Evolutionary conservation across 352 stramenopile species (phyloP).

Genomic region (Pythium rhizo-oryzae): DNA sequence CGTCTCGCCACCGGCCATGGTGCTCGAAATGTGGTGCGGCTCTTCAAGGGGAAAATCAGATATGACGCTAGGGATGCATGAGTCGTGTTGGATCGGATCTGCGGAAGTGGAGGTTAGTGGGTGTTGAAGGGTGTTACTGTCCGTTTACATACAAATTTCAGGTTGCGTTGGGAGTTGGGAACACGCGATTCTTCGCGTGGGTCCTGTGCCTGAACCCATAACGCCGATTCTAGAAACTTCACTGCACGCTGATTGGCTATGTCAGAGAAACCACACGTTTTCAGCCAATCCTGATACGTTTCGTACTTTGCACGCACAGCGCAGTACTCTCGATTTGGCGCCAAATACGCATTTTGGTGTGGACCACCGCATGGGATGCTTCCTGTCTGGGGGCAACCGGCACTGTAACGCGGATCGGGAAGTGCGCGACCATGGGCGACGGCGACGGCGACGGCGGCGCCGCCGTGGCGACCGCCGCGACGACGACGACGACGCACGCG

Average conservation of each 20-base stretch:
- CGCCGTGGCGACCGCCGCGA: background rate
- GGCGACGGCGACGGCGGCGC: background rate
- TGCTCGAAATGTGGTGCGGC: background rate
- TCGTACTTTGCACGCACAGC: slow-evolving; percentile 9
- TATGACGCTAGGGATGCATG: background rate
- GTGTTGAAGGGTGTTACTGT: slow-evolving; percentile 14
- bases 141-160: background rate
- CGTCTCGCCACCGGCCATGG: slow-evolving; percentile 35
- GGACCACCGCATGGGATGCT: slow-evolving; percentile 13
- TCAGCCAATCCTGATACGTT: slow-evolving; percentile 8
- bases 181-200: background rate
- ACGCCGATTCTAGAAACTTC: slow-evolving; percentile 26
- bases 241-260: background rate
- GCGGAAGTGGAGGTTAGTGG: background rate
- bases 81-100: background rate
- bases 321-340: slow-evolving; percentile 23
- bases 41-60: background rate
- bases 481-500: background rate
- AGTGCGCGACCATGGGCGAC: background rate
- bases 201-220: background rate
- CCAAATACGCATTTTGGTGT: slow-evolving; percentile 23
- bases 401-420: background rate
- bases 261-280: background rate
- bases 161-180: background rate
- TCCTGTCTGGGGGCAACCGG: background rate